phyloP scores from a whole-genome alignment of 1,284 basidiomycete species.

The Ustanciosporium gigantosporum region DNA sequence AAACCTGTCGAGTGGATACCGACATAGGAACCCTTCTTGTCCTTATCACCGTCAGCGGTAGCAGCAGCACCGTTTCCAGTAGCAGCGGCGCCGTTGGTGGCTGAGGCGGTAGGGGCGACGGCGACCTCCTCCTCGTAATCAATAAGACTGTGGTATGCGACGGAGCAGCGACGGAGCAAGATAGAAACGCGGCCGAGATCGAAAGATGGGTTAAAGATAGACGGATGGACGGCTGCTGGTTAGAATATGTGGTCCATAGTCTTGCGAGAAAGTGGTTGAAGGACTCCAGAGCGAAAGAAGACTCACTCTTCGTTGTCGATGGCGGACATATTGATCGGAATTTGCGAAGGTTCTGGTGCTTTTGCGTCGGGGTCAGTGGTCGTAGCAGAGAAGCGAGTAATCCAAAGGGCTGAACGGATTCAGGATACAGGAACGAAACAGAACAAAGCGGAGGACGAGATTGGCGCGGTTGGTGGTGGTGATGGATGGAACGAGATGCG shows the following conservation, averaged over 20 bases:
- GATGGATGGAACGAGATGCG: background rate
- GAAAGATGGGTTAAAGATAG: too few species aligned
- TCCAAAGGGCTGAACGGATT: too few species aligned
- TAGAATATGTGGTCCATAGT: too few species aligned
- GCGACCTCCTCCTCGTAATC: conserved; percentile 62
- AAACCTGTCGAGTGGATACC: conserved; percentile 61
- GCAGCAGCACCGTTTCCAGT: conserved; percentile 36
- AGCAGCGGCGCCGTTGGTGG: conserved; percentile 47
- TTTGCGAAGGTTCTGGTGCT: background rate
- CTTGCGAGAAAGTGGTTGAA: background rate
- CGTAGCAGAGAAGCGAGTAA: too few species aligned
- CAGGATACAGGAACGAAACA: background rate
- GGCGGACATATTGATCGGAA: conserved; percentile 24
- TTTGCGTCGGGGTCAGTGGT: background rate
- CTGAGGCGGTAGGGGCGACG: conserved; percentile 42
- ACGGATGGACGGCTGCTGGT: too few species aligned
- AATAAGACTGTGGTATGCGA: conserved; percentile 56
- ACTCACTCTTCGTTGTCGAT: conserved; percentile 62
- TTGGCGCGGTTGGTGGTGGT: background rate
- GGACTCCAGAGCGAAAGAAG: conserved; percentile 2
- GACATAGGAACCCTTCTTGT: conserved; percentile 61
- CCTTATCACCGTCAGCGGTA: conserved; percentile 49
- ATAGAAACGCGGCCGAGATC: background rate
- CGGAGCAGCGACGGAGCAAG: background rate
- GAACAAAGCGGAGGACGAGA: background rate